These are phyloP conservation scores for Phialophora macrospora DNA, from an alignment of 2,329 filamentous ascomycete species.

Conservation along the genomic window DNA sequence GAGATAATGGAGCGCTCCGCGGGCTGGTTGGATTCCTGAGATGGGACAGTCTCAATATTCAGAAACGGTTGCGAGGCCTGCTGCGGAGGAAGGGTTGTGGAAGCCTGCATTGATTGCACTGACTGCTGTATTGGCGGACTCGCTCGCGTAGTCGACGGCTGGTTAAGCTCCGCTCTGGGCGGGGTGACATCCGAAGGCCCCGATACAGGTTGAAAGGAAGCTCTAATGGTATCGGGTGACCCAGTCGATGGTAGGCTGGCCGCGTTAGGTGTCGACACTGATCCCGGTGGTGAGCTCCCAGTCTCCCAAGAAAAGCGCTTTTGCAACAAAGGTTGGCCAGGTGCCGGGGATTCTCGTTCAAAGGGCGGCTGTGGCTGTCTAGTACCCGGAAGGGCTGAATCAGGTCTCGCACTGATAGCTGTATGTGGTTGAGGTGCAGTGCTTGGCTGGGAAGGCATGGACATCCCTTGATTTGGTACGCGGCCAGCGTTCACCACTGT, in stretches of 20 bases:
- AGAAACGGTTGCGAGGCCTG: neutral
- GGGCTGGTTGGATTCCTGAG: neutral
- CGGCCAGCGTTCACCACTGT: neutral
- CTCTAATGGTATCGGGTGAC: slow-evolving; percentile 28
- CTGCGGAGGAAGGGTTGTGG: neutral
- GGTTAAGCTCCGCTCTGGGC: neutral
- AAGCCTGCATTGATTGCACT: neutral
- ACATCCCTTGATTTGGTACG: neutral
- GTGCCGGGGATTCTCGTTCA: slow-evolving; percentile 6
- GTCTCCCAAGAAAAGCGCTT: slow-evolving; percentile 54
- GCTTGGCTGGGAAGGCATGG: neutral
- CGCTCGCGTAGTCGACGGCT: slow-evolving; percentile 7
- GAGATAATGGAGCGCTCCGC: neutral
- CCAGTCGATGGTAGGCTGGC: slow-evolving; percentile 20
- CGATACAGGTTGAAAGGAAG: slow-evolving; percentile 8
- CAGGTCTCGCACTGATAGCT: neutral
- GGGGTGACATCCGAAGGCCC: neutral
- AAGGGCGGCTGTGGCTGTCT: slow-evolving; percentile 1
- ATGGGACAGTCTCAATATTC: neutral
- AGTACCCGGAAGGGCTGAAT: neutral
- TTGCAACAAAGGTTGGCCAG: slow-evolving; percentile 40
- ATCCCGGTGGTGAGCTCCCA: slow-evolving; percentile 20
- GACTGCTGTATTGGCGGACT: neutral
- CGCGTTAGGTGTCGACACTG: slow-evolving; percentile 27
- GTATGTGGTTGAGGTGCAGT: neutral